Base-by-base conservation (phyloP, 148 eudicot genomes). In the Linanthus parryae region DNA sequence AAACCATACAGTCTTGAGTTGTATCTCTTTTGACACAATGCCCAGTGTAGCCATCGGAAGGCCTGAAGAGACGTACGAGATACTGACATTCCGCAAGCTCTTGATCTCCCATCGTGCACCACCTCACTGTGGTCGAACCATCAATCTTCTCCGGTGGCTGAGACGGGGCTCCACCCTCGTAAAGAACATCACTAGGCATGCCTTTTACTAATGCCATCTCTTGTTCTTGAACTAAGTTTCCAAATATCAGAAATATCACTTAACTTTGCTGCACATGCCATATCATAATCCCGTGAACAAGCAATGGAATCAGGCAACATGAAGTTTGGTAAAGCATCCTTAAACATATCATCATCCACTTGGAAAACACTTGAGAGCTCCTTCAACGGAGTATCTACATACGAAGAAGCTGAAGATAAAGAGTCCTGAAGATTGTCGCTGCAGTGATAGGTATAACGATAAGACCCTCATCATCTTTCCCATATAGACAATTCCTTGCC, bases 301-400 rank as follows among this genome's bases (percentile, higher is more conserved):
- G 55, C 20, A 45, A 34, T 63, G 3, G 41, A 44, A 59, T 86
- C 95, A 37, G 79, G 66, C 16, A 60, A 48, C 45, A 66, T 38
- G 60, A 92, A 92, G 48, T 92, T 96, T 21, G 72, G 73, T 64
- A 87, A 72, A 24, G 98, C 98, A 70, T 92, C 98, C 16, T 47
- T 73, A 64, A 81, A 87, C 45, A 75, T 64, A 46, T 92, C 98
- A 40, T 92, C 88, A 12, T 92, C 98, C 58, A 87, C 98, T n/a
- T 42, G 36, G 15, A 39, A 15, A 48, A 63, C 63, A 5, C 65
- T 15, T 24, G 65, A 30, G 36, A 45, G 44, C 68, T 79, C 84
- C 41, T 69, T 70, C 20, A 39, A 69, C 24, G 50, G 77, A 58
- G 69, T 48, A 56, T 72, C 75, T 38, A 50, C 30, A 70, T 81